Evolutionary conservation across 1,284 basidiomycete genomes (phyloP), one percentile per base, ranked within the genome.

Genomic region (Inonotus hispidus): DNA sequence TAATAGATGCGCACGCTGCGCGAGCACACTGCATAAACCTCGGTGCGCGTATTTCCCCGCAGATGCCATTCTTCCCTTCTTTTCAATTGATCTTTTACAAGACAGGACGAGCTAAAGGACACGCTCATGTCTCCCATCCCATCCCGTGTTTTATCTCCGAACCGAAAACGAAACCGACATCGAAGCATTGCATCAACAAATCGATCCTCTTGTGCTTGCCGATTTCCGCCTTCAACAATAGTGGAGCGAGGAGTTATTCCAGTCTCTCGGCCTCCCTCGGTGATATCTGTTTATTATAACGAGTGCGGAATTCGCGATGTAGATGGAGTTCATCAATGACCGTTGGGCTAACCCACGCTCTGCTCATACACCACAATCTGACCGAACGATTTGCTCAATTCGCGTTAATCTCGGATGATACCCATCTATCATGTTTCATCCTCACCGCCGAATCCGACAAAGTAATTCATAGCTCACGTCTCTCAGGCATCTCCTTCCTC

Each of bases 21-120:
- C 46, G 23, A 23, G 2, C 46, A 23, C 10, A 7, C 21, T 29
- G 47, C 27, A 23, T 32, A 52, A 52, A 52, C 50, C 27, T 52
- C 50, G 50, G 50, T 52, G 50, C 50, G 50, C 50, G 27, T 52
- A 52, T 52, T 52, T 52, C 50, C 29, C 50, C 50, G 50, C 50
- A 52, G 21, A 49, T 49, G 21, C 11, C 47, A 49, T 29, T 14
- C 23, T 25, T 2, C 25, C 14, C 47, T 10, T 25, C 13, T 23
- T 25, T 7, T 29, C 50, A 8, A 32, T 8, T 32, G 21, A 6
- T 16, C 5, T 27, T 27, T 25, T n/a, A n/a, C 16, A 27, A 37
- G 27, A 52, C 50, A 4, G 29, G 27, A 16, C 50, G 29, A 50
- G 49, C 10, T 4, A n/a, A 4, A 27, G 6, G 47, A 19, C 46